A percentile compares a stretch with the other conserved stretches of the same genome.
Conservation (phyloP, 2,329 filamentous ascomycete species). For the Botryosphaeria agaves region DNA sequence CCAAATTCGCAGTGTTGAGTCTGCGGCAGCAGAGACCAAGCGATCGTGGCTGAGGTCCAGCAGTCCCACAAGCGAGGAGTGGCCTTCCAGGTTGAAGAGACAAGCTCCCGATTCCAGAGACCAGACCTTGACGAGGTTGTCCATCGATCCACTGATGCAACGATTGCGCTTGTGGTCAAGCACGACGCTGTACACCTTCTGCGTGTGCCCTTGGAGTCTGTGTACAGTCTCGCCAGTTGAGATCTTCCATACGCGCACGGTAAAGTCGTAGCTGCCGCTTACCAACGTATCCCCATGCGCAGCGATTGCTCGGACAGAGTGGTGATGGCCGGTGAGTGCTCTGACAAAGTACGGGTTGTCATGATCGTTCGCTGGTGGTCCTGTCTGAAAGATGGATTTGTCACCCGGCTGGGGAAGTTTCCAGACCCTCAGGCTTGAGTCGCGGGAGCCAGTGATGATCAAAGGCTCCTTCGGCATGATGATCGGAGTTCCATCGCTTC, state of each 20-base stretch:
- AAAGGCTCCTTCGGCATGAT: conserved; percentile 90
- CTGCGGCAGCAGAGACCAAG: conserved; percentile 85
- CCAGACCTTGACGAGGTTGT: conserved; percentile 96
- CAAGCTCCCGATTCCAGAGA: conserved; percentile 73
- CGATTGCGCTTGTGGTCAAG: conserved; percentile 80
- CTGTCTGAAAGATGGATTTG: conserved; percentile 60
- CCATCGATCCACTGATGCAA: conserved; percentile 97
- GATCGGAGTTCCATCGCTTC: conserved; percentile 52
- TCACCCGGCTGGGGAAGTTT: conserved; percentile 71
- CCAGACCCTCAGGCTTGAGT: conserved; percentile 90
- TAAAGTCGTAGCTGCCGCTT: conserved; percentile 91
- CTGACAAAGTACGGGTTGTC: conserved; percentile 94
- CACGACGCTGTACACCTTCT: conserved; percentile 96
- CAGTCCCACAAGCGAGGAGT: conserved; percentile 79
- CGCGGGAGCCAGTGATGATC: conserved; percentile 92
- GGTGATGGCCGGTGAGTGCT: conserved; percentile 67
- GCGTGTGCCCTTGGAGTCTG: conserved; percentile 66
- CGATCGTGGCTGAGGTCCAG: conserved; percentile 79
- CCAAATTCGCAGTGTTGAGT: conserved; percentile 92
- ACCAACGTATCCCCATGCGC: conserved; percentile 92
- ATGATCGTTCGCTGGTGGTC: conserved; percentile 51
- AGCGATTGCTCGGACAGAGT: conserved; percentile 64
- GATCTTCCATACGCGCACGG: conserved; percentile 91
- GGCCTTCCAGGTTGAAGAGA: conserved; percentile 80
- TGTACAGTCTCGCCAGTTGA: conserved; percentile 83